Base-by-base conservation (phyloP, 2,329 filamentous ascomycete genomes). In the Pseudopithomyces chartarum region DNA sequence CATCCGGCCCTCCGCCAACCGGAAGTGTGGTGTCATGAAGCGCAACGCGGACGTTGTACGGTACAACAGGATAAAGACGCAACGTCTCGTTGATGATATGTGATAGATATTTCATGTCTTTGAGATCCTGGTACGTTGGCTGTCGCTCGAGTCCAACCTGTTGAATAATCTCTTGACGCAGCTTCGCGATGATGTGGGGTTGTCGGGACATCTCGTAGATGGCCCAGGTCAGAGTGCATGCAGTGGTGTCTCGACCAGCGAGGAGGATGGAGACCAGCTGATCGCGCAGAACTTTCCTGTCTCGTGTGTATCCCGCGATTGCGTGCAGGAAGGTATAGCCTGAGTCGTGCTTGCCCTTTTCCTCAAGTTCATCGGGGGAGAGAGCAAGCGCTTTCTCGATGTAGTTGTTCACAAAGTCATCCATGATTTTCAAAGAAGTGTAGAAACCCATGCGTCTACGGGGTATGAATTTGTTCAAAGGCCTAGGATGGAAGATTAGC, bases 321-420 rank as follows among this genome's bases (percentile, higher is more conserved):
- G 91, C 90, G 76, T 97, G 90, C 19, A 97, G 84, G 78, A 97
- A 96, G 1, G 90, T 96, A 75, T 95, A 93, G 45, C 83, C 84
- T 60, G 84, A 79, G 69, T 90, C 89, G 8, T 85, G 85, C 69
- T 90, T 92, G 54, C 84, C 85, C 77, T 90, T 91, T 58, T 86
- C 82, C 47, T 88, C 86, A 1, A 96, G 84, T 73, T 97, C 90
- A 32, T 86, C 85, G 0, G 85, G 84, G 1, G 84, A 85, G 33
- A 96, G 82, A 4, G 81, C 81, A 6, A 96, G 84, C 0, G 90
- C 86, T 11, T 85, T 82, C 51, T 93, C 87, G 70, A 97, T 93
- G 76, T 90, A 96, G 8, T 84, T 83, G 71, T 89, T 85, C 52
- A 96, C 85, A 66, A 96, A 94, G 46, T 82, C 76, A 74, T 96